A percentile compares a stretch with the other conserved stretches of the same genome.
Evolutionary conservation across 2,329 filamentous ascomycete species (phyloP).

Genomic region (Fusarium annulatum): DNA sequence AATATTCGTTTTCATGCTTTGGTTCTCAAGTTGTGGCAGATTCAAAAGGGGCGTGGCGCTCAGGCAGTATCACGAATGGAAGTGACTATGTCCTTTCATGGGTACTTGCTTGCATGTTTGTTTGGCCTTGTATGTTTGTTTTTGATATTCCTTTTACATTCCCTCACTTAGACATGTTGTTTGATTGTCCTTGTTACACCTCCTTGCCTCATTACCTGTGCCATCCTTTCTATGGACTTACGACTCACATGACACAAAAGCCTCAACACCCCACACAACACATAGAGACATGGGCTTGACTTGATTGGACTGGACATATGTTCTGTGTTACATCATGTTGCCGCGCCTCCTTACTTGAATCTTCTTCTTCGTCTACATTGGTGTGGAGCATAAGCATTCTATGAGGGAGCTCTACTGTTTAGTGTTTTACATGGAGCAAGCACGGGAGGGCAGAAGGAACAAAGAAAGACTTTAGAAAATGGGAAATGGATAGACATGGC

Average conservation of each 20-base stretch:
- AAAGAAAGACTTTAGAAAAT: not conserved
- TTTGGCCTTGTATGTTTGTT: not conserved
- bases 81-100: slow-evolving; percentile 6
- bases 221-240: slow-evolving; percentile 7
- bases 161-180: not conserved
- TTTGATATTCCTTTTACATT: not conserved
- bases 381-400: slow-evolving; percentile 5
- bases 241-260: slow-evolving; percentile 17
- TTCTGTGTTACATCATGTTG: not conserved
- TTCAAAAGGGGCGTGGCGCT: not conserved
- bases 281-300: slow-evolving; percentile 4
- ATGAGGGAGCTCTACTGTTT: not conserved
- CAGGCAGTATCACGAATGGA: not conserved
- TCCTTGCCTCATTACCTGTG: not conserved
- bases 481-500: slow-evolving; percentile 14
- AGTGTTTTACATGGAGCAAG: not conserved
- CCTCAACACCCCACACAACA: not conserved
- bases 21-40: not conserved
- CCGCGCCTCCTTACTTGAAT: not conserved
- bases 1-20: not conserved
- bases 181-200: not conserved
- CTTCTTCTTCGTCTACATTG: slow-evolving; percentile 8
- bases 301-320: not conserved
- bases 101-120: not conserved
- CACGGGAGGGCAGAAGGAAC: not conserved